A percentile compares a stretch with the other conserved stretches of the same genome.
phyloP scores from a whole-genome alignment of 2,329 filamentous ascomycete species.

The Pseudocercospora vitis region DNA sequence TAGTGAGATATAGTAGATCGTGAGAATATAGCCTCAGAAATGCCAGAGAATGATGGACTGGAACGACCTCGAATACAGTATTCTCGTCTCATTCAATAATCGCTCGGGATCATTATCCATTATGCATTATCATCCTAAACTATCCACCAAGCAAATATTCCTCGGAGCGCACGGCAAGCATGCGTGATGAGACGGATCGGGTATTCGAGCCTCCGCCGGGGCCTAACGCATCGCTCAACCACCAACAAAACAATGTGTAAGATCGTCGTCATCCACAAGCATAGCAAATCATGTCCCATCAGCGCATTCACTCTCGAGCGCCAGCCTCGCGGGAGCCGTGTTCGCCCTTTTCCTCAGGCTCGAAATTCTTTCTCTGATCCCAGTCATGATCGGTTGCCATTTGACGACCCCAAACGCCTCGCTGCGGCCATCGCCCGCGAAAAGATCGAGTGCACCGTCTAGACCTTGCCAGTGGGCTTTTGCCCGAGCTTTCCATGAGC shows the following conservation, averaged over 20 bases:
- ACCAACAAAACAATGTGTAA: background rate
- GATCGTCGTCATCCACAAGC: background rate
- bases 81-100: background rate
- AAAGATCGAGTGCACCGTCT: conserved; percentile 22
- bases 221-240: background rate
- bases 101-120: conserved; percentile 34
- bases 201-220: too few relatives aligned
- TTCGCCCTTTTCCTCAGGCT: conserved; percentile 27
- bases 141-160: conserved; percentile 1
- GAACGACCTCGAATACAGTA: background rate
- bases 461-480: conserved; percentile 14
- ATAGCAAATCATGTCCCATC: background rate
- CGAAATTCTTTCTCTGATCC: conserved; percentile 25
- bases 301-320: conserved; percentile 19
- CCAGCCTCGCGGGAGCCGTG: conserved; percentile 28
- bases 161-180: too few relatives aligned
- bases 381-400: conserved; percentile 24
- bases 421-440: conserved; percentile 10
- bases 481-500: conserved; percentile 12
- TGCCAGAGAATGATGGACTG: background rate
- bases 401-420: conserved; percentile 8
- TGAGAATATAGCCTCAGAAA: too few relatives aligned
- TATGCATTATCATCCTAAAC: conserved; percentile 29
- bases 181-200: too few relatives aligned
- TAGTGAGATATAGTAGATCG: too few relatives aligned